Base-by-base conservation (phyloP, 768 basidiomycete genomes). In the Amanita jacksonii region DNA sequence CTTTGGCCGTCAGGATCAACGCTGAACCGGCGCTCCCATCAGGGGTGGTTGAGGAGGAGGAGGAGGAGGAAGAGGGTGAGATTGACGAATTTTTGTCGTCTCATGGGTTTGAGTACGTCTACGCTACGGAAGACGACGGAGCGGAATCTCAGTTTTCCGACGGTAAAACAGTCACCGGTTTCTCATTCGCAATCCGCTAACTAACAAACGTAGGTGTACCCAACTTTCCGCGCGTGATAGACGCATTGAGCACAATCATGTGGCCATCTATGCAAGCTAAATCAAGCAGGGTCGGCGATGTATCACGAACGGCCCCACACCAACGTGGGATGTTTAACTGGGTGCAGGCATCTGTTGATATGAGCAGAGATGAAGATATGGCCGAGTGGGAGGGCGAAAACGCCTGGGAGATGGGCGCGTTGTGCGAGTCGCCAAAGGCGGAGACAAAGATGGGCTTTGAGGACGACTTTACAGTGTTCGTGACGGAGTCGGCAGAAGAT, bases 241-340 rank as follows among this genome's bases (percentile, higher is more conserved):
- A 88, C 54, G 84, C 87, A 8, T 64, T 91, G 34, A 81, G 85
- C 58, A 88, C 88, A 1, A 77, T 91, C 53, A 87, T 90, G 81
- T 91, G 87, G 87, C 81, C 87, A 3, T 82, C 81, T 0, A 80
- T 91, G 75, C 62, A 74, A 38, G 64, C 72, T 18, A 61, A 56
- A 24, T 54, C 54, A 5, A 62, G 4, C 25, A 16, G 57, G 38
- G 32, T 51, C 52, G 32, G 30, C 48, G 23, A 52, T 51, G 34
- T 12, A 57, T 40, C 62, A 56, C 42, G 58, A 61, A 8, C 57
- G 58, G n/a, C n/a, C n/a, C n/a, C n/a, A n/a, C n/a, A n/a, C n/a
- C n/a, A 41, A 15, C 58, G 55, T 19, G 62, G 57, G 18, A 55
- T 66, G 38, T 57, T 70, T 34, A 69, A 67, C 43, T 71, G 68